These are phyloP conservation scores for Lonicera japonica DNA, from an alignment of 129 eudicot species.

Conservation along the genomic window DNA sequence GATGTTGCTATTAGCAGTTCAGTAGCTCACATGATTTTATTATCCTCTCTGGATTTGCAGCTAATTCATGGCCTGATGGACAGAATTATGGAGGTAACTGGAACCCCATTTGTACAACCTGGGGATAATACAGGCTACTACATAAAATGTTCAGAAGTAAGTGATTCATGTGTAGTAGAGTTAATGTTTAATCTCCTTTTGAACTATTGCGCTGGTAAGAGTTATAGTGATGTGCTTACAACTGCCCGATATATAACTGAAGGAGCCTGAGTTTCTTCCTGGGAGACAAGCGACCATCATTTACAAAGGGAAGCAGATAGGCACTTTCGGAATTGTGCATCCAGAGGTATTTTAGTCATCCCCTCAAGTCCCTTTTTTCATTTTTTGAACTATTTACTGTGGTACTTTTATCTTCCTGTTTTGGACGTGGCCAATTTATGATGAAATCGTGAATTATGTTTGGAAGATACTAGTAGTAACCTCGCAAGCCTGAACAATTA, in stretches of 20 bases:
- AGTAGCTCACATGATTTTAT: too few species aligned
- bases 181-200: background rate
- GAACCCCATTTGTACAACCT: conserved; percentile 51
- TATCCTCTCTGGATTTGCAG: conserved; percentile 27
- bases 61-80: conserved; percentile 85
- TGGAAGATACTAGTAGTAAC: background rate
- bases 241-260: conserved; percentile 5
- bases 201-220: background rate
- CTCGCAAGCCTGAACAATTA: background rate
- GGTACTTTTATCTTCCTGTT: background rate
- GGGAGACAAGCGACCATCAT: conserved; percentile 92
- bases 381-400: background rate
- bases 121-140: conserved; percentile 76
- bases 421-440: background rate
- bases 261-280: conserved; percentile 87
- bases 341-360: conserved; percentile 59
- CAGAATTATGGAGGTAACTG: conserved; percentile 81
- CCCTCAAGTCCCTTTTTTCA: background rate
- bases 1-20: too few species aligned
- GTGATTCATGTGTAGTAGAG: conserved; percentile 1
- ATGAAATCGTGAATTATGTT: background rate
- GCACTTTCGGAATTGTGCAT: conserved; percentile 88
- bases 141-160: conserved; percentile 64
- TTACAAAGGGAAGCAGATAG: conserved; percentile 73
- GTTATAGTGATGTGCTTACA: background rate